Conservation (phyloP, 1,284 basidiomycete genomes). For the Fistulinella cinereoalba region DNA sequence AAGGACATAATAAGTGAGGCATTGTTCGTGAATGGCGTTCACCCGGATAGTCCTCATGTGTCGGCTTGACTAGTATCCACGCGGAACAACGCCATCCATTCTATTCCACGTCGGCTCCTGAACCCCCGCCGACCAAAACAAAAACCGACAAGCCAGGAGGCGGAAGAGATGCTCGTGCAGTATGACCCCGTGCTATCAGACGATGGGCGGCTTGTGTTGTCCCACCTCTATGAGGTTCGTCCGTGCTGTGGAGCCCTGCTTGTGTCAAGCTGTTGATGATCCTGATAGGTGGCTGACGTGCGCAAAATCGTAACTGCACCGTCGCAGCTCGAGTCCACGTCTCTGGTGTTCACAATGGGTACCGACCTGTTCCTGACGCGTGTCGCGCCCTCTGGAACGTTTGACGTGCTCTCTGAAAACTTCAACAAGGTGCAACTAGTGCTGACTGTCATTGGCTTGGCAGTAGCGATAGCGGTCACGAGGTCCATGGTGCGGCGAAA, state of each 20-base stretch:
- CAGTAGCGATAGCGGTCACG: conserved; percentile 70
- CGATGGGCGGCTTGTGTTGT: conserved; percentile 74
- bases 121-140: conserved; percentile 82
- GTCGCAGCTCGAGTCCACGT: conserved; percentile 88
- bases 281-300: conserved; percentile 60
- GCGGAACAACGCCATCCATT: conserved; percentile 69
- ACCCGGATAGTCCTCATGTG: not conserved
- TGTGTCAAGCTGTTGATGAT: not conserved
- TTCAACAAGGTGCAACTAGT: conserved; percentile 96
- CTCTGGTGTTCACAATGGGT: conserved; percentile 83
- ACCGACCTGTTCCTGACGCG: conserved; percentile 86
- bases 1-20: conserved; percentile 82
- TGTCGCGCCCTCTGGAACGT: conserved; percentile 84
- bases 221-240: conserved; percentile 73
- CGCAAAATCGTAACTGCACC: conserved; percentile 71
- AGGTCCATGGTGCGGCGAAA: conserved; percentile 73
- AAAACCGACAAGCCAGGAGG: conserved; percentile 76
- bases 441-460: conserved; percentile 74
- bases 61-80: conserved; percentile 61
- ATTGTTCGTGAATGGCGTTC: not conserved
- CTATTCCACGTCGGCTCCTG: conserved; percentile 72
- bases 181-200: conserved; percentile 80
- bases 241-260: not conserved
- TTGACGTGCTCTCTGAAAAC: conserved; percentile 87
- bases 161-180: conserved; percentile 82